phyloP scores from a whole-genome alignment of 805 yeast species.

The Blastobotrys peoriensis region DNA sequence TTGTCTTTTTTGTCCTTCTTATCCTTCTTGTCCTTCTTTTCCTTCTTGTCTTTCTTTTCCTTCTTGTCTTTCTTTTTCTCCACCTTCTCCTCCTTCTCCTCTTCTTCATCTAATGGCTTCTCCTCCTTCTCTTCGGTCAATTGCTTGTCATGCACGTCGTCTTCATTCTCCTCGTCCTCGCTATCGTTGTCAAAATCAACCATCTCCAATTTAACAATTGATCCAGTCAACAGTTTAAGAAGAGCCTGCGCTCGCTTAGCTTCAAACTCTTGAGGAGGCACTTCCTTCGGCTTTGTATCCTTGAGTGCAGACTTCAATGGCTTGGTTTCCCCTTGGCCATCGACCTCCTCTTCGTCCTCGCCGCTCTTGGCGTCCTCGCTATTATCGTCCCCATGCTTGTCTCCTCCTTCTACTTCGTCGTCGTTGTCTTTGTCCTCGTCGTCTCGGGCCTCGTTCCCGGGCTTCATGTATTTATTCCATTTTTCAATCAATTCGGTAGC shows the following conservation, averaged over 20 bases:
- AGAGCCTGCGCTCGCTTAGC: slow-evolving; percentile 21
- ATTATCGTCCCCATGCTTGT: slow-evolving; percentile 17
- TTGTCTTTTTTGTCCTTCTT: slow-evolving; percentile 17
- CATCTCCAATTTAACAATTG: slow-evolving; percentile 12
- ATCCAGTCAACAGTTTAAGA: slow-evolving; percentile 15
- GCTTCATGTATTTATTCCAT: slow-evolving; percentile 48
- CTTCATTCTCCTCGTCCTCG: slow-evolving; percentile 6
- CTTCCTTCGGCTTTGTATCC: slow-evolving; percentile 29
- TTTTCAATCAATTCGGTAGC: slow-evolving; percentile 40
- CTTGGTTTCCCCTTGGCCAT: slow-evolving; percentile 11
- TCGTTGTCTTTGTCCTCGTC: slow-evolving; percentile 6
- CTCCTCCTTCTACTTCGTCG: slow-evolving; percentile 22
- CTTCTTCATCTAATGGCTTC: slow-evolving; percentile 9
- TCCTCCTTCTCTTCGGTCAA: slow-evolving; percentile 15
- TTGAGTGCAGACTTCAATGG: slow-evolving; percentile 19
- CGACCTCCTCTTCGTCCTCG: slow-evolving; percentile 12
- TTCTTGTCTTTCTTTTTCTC: slow-evolving; percentile 4
- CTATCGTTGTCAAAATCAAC: slow-evolving; percentile 8
- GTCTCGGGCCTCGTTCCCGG: slow-evolving; percentile 10
- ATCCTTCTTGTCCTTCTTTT: slow-evolving; percentile 10
- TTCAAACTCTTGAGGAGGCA: slow-evolving; percentile 19
- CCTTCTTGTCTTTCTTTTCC: slow-evolving; percentile 10
- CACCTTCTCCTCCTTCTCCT: slow-evolving; percentile 8
- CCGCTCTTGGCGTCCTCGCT: slow-evolving; percentile 10
- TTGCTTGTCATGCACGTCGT: slow-evolving; percentile 13